Percentiles rank a stretch among this genome's conserved stretches.
Evolutionary conservation across 306 rosid species (phyloP).

Genomic region (Trifolium dubium): DNA sequence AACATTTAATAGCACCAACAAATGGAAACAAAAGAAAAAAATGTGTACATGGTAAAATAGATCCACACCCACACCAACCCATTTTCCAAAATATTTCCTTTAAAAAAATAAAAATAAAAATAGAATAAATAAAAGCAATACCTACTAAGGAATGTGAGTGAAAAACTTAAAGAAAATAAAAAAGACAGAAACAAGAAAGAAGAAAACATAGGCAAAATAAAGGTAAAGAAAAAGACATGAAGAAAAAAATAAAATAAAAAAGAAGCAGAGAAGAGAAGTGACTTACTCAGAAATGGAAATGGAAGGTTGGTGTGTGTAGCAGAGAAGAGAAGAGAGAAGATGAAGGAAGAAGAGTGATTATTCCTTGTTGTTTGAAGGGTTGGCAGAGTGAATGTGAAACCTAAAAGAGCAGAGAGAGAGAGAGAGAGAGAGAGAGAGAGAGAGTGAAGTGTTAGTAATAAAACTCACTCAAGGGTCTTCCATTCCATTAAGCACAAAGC

Average conservation of each 20-base stretch:
- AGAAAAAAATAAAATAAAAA: background rate
- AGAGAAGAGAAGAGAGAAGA: slow-evolving; percentile 48
- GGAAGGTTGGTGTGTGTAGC: slow-evolving; percentile 26
- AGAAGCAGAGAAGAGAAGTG: background rate
- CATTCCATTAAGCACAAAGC: slow-evolving; percentile 86
- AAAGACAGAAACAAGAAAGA: background rate
- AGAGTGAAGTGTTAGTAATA: background rate
- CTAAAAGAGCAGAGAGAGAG: slow-evolving; percentile 34
- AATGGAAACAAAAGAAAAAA: background rate
- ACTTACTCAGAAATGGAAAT: slow-evolving; percentile 42
- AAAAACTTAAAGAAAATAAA: background rate
- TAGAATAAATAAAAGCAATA: background rate
- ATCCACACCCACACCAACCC: slow-evolving; percentile 35
- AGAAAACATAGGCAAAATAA: background rate
- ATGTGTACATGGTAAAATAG: slow-evolving; percentile 25
- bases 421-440: background rate
- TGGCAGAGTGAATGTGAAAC: slow-evolving; percentile 30
- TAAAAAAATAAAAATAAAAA: background rate
- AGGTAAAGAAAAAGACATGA: background rate
- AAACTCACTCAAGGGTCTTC: slow-evolving; percentile 63
- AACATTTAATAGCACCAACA: slow-evolving; percentile 10
- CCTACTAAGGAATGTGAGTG: background rate
- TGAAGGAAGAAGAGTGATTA: slow-evolving; percentile 33
- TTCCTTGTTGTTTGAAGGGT: background rate
- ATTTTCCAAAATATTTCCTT: background rate